Base-by-base conservation (phyloP, 2,329 filamentous ascomycete species). In the Beauveria sp. region DNA sequence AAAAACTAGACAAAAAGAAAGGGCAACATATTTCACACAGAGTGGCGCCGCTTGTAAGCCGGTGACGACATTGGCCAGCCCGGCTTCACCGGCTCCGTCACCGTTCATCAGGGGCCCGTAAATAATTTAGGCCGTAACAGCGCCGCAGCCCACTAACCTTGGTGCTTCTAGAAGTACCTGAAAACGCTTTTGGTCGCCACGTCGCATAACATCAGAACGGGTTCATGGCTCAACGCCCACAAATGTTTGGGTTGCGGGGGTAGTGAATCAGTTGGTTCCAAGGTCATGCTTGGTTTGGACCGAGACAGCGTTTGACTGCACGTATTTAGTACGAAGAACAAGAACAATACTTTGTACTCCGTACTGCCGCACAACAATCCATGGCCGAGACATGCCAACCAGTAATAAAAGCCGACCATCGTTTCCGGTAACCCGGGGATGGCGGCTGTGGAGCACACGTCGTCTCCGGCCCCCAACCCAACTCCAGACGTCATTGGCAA, bases 1-100 rank as follows among this genome's bases (percentile, higher is more conserved):
- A n/a, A 45, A 40, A 18, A 24, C 38, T 49, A 49, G 49, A 26
- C n/a, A 52, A 59, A 45, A 40, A 26, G n/a, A 7, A 43, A 42
- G 24, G 5, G 24, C 24, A 24, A n/a, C 14, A 28, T 7, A 18
- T 6, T 5, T 8, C 26, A 56, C 18, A 34, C 9, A 9, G 47
- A 28, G 56, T 30, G 47, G 47, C 47, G 14, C 57, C 55, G 18
- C 28, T 49, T 30, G 22, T 58, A 20, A 51, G 24, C 50, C 54
- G 42, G 58, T 47, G 58, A 60, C 50, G 50, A 54, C 58, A 60
- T 40, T 54, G 42, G 58, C 42, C 20, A 42, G 58, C n/a, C 26
- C 58, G 58, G 58, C 50, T 54, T 9, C 34, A 42, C 58, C 58
- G 58, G 50, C 58, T 60, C 42, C 50, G n/a, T 53, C 26, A 38